Base-by-base conservation (phyloP, 1,139 yeast species). In the Lodderomyces oxycetoniae region DNA sequence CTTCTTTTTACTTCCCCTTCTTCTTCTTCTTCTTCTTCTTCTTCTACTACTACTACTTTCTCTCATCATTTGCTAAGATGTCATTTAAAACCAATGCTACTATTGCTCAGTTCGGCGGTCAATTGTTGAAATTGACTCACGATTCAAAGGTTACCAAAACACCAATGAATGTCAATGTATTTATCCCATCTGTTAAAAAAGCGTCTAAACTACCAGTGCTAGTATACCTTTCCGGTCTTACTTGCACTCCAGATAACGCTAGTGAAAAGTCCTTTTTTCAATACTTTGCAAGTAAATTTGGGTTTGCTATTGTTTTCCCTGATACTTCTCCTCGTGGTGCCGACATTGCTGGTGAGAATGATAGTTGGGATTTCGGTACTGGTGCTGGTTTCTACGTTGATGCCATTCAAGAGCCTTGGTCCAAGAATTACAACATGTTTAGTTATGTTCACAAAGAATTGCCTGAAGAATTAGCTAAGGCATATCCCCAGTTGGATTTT, bases 301-400 rank as follows among this genome's bases (percentile, higher is more conserved):
- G 95, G 2, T 80, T 91, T 56, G 95, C 94, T 0, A 61, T 91
- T 16, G 86, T 91, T 2, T 89, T 84, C 57, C 97, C 98, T 12
- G 98, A 91, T 57, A 91, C 98, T 3, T 89, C 97, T 3, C 97
- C 98, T 36, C 77, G 97, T 47, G 96, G 95, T n/a, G 84, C 85
- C n/a, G 67, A 69, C 38, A 67, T 81, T 41, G 79, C 73, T 28
- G 95, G 95, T 23, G 95, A 87, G 53, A 85, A 84, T 51, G 93
- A 82, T 26, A 55, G 74, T 14, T 91, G 82, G 77, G 96, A 88
- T 55, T 86, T 91, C 52, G 98, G 98, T 14, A 71, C 89, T 2
- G 95, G 95, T 22, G 98, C 98, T 20, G 96, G 97, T 0, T 91
- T 89, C 62, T 91, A 91, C 53, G 74, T 91, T 37, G 84, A 91